These are phyloP conservation scores for Insectozyma bohioensis DNA, from an alignment of 1,139 yeast species.

Conservation along the genomic window DNA sequence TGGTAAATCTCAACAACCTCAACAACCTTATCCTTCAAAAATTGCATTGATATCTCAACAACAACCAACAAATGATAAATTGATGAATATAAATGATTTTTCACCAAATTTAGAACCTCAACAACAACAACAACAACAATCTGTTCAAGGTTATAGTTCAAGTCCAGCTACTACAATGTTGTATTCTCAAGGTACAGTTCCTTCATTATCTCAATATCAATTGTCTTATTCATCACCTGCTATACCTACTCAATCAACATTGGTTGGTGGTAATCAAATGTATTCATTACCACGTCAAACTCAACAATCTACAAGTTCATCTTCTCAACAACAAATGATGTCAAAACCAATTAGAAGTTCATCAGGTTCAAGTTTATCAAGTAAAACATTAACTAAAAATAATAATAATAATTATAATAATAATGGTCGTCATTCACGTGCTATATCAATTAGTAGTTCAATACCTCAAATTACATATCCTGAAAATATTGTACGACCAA, in stretches of 20 bases:
- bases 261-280: conserved; percentile 8
- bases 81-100: conserved; percentile 1
- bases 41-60: neutral
- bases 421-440: conserved; percentile 16
- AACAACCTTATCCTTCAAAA: conserved; percentile 5
- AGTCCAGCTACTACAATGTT: conserved; percentile 11
- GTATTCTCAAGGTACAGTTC: conserved; percentile 12
- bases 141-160: conserved; percentile 3
- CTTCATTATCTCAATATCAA: conserved; percentile 10
- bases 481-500: conserved; percentile 28
- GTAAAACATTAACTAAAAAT: conserved; percentile 6
- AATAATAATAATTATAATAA: too few species aligned
- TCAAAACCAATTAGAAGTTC: conserved; percentile 2
- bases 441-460: conserved; percentile 17
- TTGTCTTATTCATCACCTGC: conserved; percentile 12
- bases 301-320: too few species aligned
- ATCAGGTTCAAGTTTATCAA: conserved; percentile 8
- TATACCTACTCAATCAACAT: conserved; percentile 3
- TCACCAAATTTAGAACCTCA: conserved; percentile 6
- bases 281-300: conserved; percentile 11
- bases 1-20: conserved; percentile 3
- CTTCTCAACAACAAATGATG: conserved; percentile 5
- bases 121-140: conserved; percentile 7
- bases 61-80: neutral
- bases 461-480: conserved; percentile 16